Evolutionary conservation across 1,284 basidiomycete species (phyloP).

Genomic region (Fomitopsis palustris): DNA sequence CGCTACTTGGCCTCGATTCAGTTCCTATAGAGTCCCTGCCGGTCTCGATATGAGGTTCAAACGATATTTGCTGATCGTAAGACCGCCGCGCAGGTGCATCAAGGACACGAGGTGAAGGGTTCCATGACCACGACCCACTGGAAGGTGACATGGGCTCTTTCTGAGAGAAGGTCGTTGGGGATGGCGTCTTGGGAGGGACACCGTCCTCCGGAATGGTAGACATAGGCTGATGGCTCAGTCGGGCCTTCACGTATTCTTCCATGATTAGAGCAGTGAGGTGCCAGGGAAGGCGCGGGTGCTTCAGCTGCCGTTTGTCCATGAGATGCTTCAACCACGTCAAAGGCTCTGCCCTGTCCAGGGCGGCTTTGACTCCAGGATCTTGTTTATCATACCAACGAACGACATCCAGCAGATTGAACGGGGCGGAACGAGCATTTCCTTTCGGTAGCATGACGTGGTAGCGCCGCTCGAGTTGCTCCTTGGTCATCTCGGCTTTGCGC

Average conservation of each 20-base stretch:
- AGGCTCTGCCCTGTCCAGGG: slow-evolving; percentile 60
- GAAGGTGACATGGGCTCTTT: slow-evolving; percentile 31
- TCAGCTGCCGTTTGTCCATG: slow-evolving; percentile 40
- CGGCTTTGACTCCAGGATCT: slow-evolving; percentile 38
- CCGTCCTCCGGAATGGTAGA: slow-evolving; percentile 43
- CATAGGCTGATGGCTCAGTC: slow-evolving; percentile 37
- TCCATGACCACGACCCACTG: slow-evolving; percentile 25
- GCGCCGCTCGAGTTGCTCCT: slow-evolving; percentile 60
- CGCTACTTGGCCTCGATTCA: slow-evolving; percentile 40
- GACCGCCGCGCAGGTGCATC: slow-evolving; percentile 37
- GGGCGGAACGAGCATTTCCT: slow-evolving; percentile 27
- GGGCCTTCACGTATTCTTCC: slow-evolving; percentile 54
- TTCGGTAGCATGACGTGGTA: slow-evolving; percentile 51
- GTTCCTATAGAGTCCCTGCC: slow-evolving; percentile 34
- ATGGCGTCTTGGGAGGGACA: slow-evolving; percentile 20
- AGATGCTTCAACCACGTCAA: slow-evolving; percentile 69
- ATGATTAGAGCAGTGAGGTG: slow-evolving; percentile 63
- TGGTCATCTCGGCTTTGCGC: slow-evolving; percentile 62
- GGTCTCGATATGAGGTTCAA: slow-evolving; percentile 30
- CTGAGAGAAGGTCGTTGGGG: slow-evolving; percentile 20
- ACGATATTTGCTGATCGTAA: slow-evolving; percentile 42
- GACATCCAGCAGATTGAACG: slow-evolving; percentile 45
- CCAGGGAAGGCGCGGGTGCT: slow-evolving; percentile 44
- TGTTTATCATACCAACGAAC: slow-evolving; percentile 57
- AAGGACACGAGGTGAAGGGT: slow-evolving; percentile 34